Evolutionary conservation across 768 basidiomycete species (phyloP).

Genomic region (Galerina marginata): DNA sequence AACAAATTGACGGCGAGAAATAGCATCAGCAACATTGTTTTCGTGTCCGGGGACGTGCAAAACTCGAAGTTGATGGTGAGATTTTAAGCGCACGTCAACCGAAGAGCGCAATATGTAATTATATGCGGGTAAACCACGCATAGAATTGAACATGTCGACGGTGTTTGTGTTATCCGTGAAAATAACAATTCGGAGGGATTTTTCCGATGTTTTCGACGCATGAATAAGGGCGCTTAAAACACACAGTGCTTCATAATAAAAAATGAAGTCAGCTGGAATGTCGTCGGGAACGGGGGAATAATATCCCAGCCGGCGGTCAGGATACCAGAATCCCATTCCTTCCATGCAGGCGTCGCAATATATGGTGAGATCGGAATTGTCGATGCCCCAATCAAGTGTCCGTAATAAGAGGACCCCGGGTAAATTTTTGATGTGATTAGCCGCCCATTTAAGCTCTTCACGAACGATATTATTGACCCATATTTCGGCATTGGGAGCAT

Average conservation of each 20-base stretch:
- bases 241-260: too few species aligned
- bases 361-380: slow-evolving; percentile 9
- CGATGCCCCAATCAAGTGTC: slow-evolving; percentile 15
- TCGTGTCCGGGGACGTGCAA: slow-evolving; percentile 17
- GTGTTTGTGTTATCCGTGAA: too few species aligned
- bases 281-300: slow-evolving; percentile 10
- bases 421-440: slow-evolving; percentile 22
- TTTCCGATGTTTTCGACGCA: too few species aligned
- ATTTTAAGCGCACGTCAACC: too few species aligned
- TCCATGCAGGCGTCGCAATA: slow-evolving; percentile 33
- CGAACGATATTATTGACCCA: slow-evolving; percentile 33
- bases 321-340: slow-evolving; percentile 23
- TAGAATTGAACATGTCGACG: slow-evolving; percentile 20
- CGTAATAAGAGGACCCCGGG: slow-evolving; percentile 31
- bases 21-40: slow-evolving; percentile 26
- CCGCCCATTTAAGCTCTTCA: slow-evolving; percentile 39
- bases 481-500: slow-evolving; percentile 10
- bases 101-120: background rate
- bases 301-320: slow-evolving; percentile 24
- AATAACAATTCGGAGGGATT: too few species aligned
- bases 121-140: slow-evolving; percentile 26
- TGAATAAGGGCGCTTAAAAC: too few species aligned
- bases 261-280: background rate
- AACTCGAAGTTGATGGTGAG: slow-evolving; percentile 18
- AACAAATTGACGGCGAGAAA: slow-evolving; percentile 17